Percentiles rank a stretch among this genome's conserved stretches.
Evolutionary conservation across 768 basidiomycete species (phyloP).

Genomic region (Krasilnikovozyma curviuscula): DNA sequence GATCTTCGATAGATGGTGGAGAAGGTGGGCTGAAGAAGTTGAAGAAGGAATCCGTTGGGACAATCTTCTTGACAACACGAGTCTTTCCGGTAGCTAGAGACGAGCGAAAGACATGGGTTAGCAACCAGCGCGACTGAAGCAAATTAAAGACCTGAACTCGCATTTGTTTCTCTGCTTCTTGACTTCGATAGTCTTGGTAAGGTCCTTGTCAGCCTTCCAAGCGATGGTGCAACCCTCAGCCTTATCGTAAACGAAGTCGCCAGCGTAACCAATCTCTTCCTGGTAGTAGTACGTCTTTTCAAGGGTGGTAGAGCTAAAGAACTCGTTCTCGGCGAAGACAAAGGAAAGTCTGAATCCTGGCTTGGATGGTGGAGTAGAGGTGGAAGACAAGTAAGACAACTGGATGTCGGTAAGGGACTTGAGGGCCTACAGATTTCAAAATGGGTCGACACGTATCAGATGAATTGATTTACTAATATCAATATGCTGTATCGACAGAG

Average conservation of each 20-base stretch:
- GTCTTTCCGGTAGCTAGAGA: slow-evolving; percentile 32
- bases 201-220: slow-evolving; percentile 97
- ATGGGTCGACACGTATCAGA: not conserved
- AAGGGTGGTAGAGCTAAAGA: slow-evolving; percentile 62
- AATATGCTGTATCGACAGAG: too few species aligned
- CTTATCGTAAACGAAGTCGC: slow-evolving; percentile 90
- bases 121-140: not conserved
- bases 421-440: slow-evolving; percentile 38
- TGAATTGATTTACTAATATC: not conserved
- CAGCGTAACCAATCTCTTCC: slow-evolving; percentile 79
- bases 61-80: slow-evolving; percentile 46
- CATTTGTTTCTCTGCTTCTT: slow-evolving; percentile 99
- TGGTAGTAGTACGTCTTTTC: slow-evolving; percentile 85
- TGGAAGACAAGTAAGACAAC: slow-evolving; percentile 47
- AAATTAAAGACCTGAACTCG: slow-evolving; percentile 27
- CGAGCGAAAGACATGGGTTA: not conserved
- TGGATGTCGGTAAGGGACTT: slow-evolving; percentile 62
- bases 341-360: slow-evolving; percentile 87
- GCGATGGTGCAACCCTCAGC: slow-evolving; percentile 79
- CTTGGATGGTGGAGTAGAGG: slow-evolving; percentile 38
- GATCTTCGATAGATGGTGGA: slow-evolving; percentile 46
- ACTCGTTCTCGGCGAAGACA: slow-evolving; percentile 61
- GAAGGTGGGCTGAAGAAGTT: slow-evolving; percentile 83
- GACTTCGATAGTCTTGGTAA: slow-evolving; percentile 93
- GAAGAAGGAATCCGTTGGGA: slow-evolving; percentile 90